phyloP scores from a whole-genome alignment of 148 eudicot species.

The Amaranthus palmeri region DNA sequence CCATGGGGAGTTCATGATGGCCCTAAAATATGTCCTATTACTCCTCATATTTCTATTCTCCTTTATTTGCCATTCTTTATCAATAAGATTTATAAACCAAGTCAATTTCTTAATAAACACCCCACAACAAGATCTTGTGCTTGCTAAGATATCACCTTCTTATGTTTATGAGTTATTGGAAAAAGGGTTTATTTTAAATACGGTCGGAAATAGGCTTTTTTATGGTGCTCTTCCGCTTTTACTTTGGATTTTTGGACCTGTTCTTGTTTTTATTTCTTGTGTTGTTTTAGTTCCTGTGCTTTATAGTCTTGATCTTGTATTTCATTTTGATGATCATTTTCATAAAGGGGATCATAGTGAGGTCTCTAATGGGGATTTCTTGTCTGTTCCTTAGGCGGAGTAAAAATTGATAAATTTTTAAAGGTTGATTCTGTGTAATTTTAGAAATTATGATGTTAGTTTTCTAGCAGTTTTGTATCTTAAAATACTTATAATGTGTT shows the following conservation, averaged over 20 bases:
- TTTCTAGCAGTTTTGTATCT: no score
- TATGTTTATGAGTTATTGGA: constrained; percentile 32
- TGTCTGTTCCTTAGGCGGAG: constrained; percentile 4
- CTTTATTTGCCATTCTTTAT: constrained; percentile 70
- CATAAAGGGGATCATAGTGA: constrained; percentile 23
- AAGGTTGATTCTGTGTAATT: not conserved
- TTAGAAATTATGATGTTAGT: not conserved
- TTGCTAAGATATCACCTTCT: constrained; percentile 10
- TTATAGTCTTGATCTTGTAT: constrained; percentile 32
- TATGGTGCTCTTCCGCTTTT: constrained; percentile 35
- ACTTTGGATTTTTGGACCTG: constrained; percentile 40
- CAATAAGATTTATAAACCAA: constrained; percentile 82
- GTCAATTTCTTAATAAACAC: constrained; percentile 54
- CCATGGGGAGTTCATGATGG: constrained; percentile 87
- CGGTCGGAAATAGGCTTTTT: constrained; percentile 35
- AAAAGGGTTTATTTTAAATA: constrained; percentile 26
- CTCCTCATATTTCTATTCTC: constrained; percentile 72
- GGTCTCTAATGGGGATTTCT: constrained; percentile 15
- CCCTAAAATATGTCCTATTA: constrained; percentile 74
- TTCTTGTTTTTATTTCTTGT: constrained; percentile 28
- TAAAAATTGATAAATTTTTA: not conserved
- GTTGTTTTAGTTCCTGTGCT: constrained; percentile 31
- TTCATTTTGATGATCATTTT: constrained; percentile 3
- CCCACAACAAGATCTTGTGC: constrained; percentile 11
- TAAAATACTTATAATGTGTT: no score